A percentile compares a stretch with the other conserved stretches of the same genome.
Evolutionary conservation across 768 basidiomycete species (phyloP).

Genomic region (Boletus huronensis): DNA sequence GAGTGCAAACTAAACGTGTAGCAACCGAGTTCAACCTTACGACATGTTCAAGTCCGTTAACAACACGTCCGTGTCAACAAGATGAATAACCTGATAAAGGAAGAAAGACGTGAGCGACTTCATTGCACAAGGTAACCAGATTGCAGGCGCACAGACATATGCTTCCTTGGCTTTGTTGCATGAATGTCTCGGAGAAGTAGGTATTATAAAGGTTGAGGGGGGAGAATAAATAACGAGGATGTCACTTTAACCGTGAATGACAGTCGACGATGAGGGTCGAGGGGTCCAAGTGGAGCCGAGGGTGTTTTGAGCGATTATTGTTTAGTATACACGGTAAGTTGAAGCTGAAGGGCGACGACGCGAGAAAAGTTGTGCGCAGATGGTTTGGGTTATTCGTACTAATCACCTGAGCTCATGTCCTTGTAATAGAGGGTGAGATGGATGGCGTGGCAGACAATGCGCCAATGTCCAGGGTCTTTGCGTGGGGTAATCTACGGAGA

Average conservation of each 20-base stretch:
- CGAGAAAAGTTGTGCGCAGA: neutral
- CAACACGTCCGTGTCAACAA: neutral
- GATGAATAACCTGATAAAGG: neutral
- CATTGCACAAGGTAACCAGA: neutral
- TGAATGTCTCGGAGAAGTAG: neutral
- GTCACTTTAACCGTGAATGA: neutral
- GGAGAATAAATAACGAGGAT: neutral
- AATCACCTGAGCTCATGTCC: conserved; percentile 9
- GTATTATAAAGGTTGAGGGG: neutral
- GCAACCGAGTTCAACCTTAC: no score
- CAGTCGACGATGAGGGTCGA: neutral
- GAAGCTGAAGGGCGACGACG: neutral
- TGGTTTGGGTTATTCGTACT: neutral
- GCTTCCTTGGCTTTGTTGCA: neutral
- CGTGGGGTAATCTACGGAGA: conserved; percentile 9
- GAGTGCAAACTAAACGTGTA: neutral
- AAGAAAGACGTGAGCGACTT: neutral
- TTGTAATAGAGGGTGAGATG: conserved; percentile 12
- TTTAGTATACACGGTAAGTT: neutral
- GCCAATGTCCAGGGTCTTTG: conserved; percentile 12
- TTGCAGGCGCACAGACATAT: neutral
- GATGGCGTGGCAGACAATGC: conserved; percentile 10
- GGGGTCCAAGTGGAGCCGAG: neutral
- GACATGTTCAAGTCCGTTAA: no score
- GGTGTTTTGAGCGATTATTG: neutral